Evolutionary conservation across 495 filamentous ascomycete genomes (phyloP).

Genomic region (Penicillium coprophilum): DNA sequence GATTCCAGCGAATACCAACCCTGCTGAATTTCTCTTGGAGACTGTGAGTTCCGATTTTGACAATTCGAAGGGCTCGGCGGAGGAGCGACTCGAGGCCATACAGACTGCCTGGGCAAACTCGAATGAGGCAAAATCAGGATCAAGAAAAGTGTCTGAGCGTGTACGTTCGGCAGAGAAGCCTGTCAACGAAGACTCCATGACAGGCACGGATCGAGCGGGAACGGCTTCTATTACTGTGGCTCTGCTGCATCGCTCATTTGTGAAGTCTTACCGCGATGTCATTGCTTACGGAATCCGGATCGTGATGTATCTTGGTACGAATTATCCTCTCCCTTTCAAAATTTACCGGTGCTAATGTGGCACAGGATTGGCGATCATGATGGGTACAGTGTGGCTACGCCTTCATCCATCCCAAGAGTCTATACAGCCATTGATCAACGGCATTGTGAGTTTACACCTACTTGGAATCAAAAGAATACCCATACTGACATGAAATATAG

Average conservation of each 20-base stretch:
- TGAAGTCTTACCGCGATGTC: constrained; percentile 80
- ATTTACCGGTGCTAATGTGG: constrained; percentile 7
- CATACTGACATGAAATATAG: constrained; percentile 20
- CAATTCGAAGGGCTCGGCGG: constrained; percentile 41
- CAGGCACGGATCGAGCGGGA: constrained; percentile 31
- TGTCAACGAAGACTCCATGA: constrained; percentile 1
- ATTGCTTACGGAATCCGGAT: constrained; percentile 79
- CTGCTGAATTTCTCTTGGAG: constrained; percentile 75
- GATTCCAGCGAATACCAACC: constrained; percentile 68
- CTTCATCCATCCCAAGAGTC: constrained; percentile 60
- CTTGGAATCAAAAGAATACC: neutral
- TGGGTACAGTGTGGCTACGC: constrained; percentile 82
- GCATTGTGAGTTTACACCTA: constrained; percentile 50
- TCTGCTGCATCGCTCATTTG: constrained; percentile 68
- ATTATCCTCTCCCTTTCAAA: neutral
- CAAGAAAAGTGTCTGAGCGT: constrained; percentile 13
- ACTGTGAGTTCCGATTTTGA: constrained; percentile 73
- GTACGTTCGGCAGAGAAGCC: constrained; percentile 19
- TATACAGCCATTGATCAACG: constrained; percentile 78
- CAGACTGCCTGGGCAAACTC: constrained; percentile 35
- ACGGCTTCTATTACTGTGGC: constrained; percentile 39
- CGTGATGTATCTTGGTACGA: constrained; percentile 74
- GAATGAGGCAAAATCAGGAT: constrained; percentile 11
- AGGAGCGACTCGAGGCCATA: constrained; percentile 29
- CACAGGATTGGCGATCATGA: constrained; percentile 71